These are phyloP conservation scores for Colletotrichum sp. DNA, from an alignment of 2,329 filamentous ascomycete genomes.

Conservation along the genomic window DNA sequence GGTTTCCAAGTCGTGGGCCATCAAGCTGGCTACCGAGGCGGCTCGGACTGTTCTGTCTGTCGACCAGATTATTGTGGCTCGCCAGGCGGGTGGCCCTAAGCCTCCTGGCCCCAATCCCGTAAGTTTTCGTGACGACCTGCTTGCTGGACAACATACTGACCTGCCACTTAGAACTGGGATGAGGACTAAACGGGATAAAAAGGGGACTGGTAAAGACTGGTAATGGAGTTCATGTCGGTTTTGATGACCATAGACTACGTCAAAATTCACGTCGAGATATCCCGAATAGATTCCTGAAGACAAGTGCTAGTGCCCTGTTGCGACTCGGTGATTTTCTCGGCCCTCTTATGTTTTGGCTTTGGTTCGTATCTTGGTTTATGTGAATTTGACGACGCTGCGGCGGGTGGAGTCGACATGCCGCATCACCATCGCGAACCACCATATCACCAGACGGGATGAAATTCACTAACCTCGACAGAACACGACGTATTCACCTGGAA, in stretches of 20 bases:
- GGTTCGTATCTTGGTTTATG: not conserved
- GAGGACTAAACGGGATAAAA: constrained; percentile 53
- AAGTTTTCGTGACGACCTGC: constrained; percentile 28
- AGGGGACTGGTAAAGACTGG: constrained; percentile 1
- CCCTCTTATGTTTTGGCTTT: not conserved
- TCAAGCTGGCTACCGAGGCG: constrained; percentile 94
- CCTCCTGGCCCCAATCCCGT: constrained; percentile 89
- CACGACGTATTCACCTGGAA: not conserved
- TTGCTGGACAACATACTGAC: constrained; percentile 30
- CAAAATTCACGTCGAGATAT: constrained; percentile 23
- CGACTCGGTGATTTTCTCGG: not conserved
- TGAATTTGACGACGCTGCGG: not conserved
- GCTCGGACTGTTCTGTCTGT: constrained; percentile 93
- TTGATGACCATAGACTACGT: constrained; percentile 21
- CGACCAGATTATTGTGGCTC: constrained; percentile 98
- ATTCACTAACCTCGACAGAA: not conserved
- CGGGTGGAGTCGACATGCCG: not conserved
- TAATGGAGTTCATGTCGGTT: constrained; percentile 20
- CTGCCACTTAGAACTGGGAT: constrained; percentile 59
- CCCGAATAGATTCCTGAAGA: constrained; percentile 19
- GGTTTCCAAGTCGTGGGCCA: constrained; percentile 93
- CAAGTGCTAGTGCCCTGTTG: not conserved
- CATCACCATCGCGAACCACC: not conserved
- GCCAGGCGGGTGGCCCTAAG: constrained; percentile 97
- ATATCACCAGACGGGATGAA: not conserved